phyloP scores from a whole-genome alignment of 495 filamentous ascomycete species.

The Penicillium canariense region DNA sequence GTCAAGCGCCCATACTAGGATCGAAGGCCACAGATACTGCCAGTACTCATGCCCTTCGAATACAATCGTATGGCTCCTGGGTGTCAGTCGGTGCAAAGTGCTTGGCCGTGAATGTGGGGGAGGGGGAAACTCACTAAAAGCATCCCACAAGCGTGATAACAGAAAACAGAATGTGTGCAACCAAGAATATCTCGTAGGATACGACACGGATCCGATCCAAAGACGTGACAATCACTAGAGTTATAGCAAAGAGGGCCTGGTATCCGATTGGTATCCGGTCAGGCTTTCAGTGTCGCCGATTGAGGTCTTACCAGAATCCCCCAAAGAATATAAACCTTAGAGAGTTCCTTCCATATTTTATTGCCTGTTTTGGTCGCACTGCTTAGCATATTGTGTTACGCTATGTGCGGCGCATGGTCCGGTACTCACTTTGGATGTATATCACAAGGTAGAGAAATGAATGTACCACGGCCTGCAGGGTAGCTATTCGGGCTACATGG shows the following conservation, averaged over 20 bases:
- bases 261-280: neutral
- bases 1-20: conserved; percentile 52
- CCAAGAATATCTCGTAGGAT: conserved; percentile 54
- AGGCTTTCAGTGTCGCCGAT: neutral
- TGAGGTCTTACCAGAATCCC: conserved; percentile 30
- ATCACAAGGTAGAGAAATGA: conserved; percentile 33
- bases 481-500: conserved; percentile 54
- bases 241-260: conserved; percentile 51
- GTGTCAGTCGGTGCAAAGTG: neutral
- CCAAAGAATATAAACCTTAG: conserved; percentile 38
- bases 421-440: conserved; percentile 29
- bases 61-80: conserved; percentile 46
- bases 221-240: conserved; percentile 43
- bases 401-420: neutral
- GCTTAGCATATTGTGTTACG: neutral
- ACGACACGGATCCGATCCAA: conserved; percentile 46
- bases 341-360: conserved; percentile 30
- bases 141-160: conserved; percentile 49
- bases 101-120: neutral
- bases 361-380: conserved; percentile 21
- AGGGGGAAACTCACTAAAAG: conserved; percentile 45
- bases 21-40: conserved; percentile 51
- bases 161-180: conserved; percentile 52
- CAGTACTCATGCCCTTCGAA: conserved; percentile 49
- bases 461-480: conserved; percentile 50